phyloP scores from a whole-genome alignment of 2,329 filamentous ascomycete species.

The Alternaria hordeiaustralica region DNA sequence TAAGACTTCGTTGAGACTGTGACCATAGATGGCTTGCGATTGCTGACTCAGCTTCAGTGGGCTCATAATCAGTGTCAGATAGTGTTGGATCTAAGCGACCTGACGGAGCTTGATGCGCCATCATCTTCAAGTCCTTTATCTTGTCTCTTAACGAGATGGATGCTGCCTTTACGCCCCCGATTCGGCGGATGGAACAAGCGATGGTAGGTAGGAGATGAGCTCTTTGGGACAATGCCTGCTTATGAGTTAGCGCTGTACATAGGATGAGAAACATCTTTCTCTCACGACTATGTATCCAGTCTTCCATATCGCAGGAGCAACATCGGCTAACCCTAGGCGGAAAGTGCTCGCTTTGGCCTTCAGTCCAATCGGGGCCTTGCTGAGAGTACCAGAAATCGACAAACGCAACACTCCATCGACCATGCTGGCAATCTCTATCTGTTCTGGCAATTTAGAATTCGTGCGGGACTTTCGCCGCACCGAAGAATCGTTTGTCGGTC shows the following conservation, averaged over 20 bases:
- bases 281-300: conserved; percentile 45
- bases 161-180: conserved; percentile 1
- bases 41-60: background rate
- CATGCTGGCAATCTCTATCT: conserved; percentile 17
- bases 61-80: background rate
- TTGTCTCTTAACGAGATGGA: conserved; percentile 27
- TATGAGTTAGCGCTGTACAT: conserved; percentile 8
- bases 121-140: conserved; percentile 6
- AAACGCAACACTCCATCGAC: conserved; percentile 48
- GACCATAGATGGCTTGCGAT: conserved; percentile 12
- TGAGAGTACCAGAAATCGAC: conserved; percentile 40
- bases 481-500: background rate
- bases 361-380: conserved; percentile 27
- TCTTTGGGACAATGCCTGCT: conserved; percentile 41
- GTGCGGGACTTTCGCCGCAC: background rate
- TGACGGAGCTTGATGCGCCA: background rate
- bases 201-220: conserved; percentile 49
- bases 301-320: conserved; percentile 51
- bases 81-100: background rate
- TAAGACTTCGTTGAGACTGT: conserved; percentile 6
- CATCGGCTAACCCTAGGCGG: conserved; percentile 41
- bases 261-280: background rate
- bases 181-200: conserved; percentile 40
- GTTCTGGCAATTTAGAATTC: background rate
- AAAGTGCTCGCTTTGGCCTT: conserved; percentile 44